These are phyloP conservation scores for Skeletonema costatum DNA, from an alignment of 108 stramenopile species.

Conservation along the genomic window DNA sequence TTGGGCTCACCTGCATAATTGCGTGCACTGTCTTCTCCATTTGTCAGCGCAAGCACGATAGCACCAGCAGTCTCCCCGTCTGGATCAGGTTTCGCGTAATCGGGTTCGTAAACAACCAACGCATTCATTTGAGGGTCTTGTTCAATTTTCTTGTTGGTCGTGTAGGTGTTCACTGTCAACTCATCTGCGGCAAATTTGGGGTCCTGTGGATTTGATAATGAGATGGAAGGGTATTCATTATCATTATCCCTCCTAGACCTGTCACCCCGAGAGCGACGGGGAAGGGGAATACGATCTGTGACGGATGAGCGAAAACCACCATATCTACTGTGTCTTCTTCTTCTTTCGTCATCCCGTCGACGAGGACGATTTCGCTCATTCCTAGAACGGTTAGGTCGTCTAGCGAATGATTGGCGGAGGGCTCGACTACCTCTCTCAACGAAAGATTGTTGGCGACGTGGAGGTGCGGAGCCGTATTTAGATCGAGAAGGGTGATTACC, in stretches of 20 bases:
- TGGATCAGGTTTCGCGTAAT: neutral
- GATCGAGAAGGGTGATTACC: neutral
- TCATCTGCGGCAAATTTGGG: constrained; percentile 19
- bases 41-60: neutral
- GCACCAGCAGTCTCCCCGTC: neutral
- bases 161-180: constrained; percentile 42
- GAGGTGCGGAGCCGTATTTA: neutral
- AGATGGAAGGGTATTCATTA: neutral
- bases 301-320: neutral
- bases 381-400: neutral
- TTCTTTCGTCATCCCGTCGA: neutral
- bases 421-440: neutral
- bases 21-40: neutral
- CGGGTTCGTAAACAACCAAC: neutral
- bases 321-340: neutral
- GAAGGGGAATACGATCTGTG: neutral
- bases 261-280: neutral
- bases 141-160: neutral
- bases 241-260: constrained; percentile 1
- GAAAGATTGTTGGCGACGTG: neutral
- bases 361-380: neutral
- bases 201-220: constrained; percentile 2
- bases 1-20: neutral
- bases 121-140: neutral
- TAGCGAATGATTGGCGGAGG: neutral